phyloP scores from a whole-genome alignment of 1,139 yeast genomes.

The Taphrina populina region DNA sequence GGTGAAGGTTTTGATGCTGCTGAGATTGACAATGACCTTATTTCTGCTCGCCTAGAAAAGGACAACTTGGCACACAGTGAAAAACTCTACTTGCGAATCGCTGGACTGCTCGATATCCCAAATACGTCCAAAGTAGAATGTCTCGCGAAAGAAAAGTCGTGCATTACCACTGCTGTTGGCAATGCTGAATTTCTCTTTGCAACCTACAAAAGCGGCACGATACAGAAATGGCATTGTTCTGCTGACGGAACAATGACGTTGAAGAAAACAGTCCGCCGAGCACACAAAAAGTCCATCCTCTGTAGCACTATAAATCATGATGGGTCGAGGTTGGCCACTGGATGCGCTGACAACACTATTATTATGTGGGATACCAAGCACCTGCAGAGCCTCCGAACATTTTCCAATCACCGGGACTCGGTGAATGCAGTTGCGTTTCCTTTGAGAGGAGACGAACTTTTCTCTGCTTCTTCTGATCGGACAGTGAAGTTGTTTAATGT shows the following conservation, averaged over 20 bases:
- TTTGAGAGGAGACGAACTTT: constrained; percentile 76
- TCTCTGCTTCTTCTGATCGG: constrained; percentile 89
- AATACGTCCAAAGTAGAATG: constrained; percentile 38
- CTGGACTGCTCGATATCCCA: neutral
- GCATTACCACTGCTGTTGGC: constrained; percentile 45
- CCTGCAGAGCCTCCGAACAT: constrained; percentile 68
- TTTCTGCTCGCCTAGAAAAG: constrained; percentile 72
- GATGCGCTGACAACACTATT: constrained; percentile 77
- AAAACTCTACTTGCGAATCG: constrained; percentile 30
- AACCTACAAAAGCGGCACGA: constrained; percentile 75
- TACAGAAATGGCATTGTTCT: constrained; percentile 63
- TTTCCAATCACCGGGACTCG: constrained; percentile 68
- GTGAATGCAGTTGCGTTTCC: constrained; percentile 69
- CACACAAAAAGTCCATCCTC: constrained; percentile 70
- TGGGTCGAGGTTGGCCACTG: constrained; percentile 85
- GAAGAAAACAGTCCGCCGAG: constrained; percentile 49
- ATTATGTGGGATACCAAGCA: constrained; percentile 84
- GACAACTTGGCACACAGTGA: constrained; percentile 57
- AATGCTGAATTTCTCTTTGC: constrained; percentile 66
- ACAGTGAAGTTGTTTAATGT: constrained; percentile 84
- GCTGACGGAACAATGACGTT: constrained; percentile 55
- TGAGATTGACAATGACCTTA: constrained; percentile 82
- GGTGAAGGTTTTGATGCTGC: constrained; percentile 80
- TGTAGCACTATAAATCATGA: constrained; percentile 84
- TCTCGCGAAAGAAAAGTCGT: constrained; percentile 51